Evolutionary conservation across 108 stramenopile genomes (phyloP), one percentile per base, ranked within the genome.

Genomic region (Bacterosira constricta): DNA sequence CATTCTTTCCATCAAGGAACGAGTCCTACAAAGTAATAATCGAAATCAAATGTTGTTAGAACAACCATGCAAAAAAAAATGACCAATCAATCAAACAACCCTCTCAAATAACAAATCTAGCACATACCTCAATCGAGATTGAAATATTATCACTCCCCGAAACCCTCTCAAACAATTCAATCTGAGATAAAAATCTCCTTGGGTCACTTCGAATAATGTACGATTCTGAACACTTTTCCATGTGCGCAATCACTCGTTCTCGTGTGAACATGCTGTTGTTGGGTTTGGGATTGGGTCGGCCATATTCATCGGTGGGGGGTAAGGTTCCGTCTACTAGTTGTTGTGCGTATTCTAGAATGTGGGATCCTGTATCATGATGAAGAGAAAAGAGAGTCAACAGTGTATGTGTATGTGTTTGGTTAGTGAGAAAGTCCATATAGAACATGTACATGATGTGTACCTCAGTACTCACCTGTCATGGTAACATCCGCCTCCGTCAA

Each of bases 81-180:
- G 9, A 59, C 31, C 31, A 30, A 29, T 53, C 18, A 32, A 27
- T n/a, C 13, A 38, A 37, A 44, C 34, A 30, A 71, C 44, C 36
- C 38, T 59, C 53, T 17, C 18, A 62, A 10, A 9, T 53, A 20
- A n/a, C n/a, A n/a, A n/a, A n/a, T n/a, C n/a, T n/a, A n/a, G n/a
- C n/a, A n/a, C 47, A 34, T 25, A 77, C 77, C 80, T 91, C 90
- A 65, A 92, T 80, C 13, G 82, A 75, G 1, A 96, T 94, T 15
- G 88, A 92, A 45, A 83, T 83, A n/a, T 89, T 85, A 69, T 97
- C 98, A 18, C 91, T 91, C 13, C 93, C 94, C 18, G 84, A 77
- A 12, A 97, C 95, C 18, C 58, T 49, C 31, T 95, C 90, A 77
- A 91, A 92, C 49, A 98, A 63, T 11, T 85, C 64, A 39, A 90